Conservation (phyloP, 495 filamentous ascomycete genomes). For the Cladorrhinum samala region DNA sequence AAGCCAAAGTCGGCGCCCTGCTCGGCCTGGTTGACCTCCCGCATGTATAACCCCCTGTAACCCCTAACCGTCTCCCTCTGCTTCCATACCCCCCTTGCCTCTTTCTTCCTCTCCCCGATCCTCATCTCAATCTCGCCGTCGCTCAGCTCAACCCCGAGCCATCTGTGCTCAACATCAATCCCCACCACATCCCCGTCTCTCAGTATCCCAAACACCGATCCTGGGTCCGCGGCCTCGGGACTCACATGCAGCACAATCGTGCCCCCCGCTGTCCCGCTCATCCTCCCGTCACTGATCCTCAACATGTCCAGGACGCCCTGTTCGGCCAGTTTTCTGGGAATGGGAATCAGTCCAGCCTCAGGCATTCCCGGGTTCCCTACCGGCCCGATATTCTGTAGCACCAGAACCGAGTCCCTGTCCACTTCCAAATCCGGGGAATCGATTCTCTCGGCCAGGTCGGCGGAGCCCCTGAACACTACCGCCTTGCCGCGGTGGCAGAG, state of each 20-base stretch:
- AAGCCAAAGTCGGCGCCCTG: slow-evolving; percentile 62
- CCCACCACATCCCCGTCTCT: slow-evolving; percentile 52
- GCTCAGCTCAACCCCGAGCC: slow-evolving; percentile 41
- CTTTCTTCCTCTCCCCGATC: slow-evolving; percentile 29
- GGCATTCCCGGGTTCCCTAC: slow-evolving; percentile 65
- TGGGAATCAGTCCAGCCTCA: slow-evolving; percentile 59
- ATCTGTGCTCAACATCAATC: slow-evolving; percentile 43
- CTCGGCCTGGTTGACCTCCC: slow-evolving; percentile 58
- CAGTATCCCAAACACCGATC: slow-evolving; percentile 54
- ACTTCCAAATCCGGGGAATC: slow-evolving; percentile 51
- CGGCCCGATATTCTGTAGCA: slow-evolving; percentile 57
- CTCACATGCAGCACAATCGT: slow-evolving; percentile 62
- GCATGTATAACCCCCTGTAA: slow-evolving; percentile 60
- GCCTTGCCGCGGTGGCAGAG: slow-evolving; percentile 49
- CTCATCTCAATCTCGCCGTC: slow-evolving; percentile 43
- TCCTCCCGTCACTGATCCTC: slow-evolving; percentile 58
- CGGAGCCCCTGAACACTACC: slow-evolving; percentile 53
- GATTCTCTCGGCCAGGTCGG: slow-evolving; percentile 52
- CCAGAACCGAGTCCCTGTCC: slow-evolving; percentile 47
- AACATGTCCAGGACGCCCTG: slow-evolving; percentile 61
- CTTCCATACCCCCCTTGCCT: slow-evolving; percentile 21
- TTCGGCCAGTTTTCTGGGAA: slow-evolving; percentile 54
- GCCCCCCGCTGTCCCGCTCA: slow-evolving; percentile 64
- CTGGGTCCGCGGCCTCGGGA: slow-evolving; percentile 54
- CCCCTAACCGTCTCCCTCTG: slow-evolving; percentile 43